Percentiles rank a stretch among this genome's conserved stretches.
Evolutionary conservation across 768 basidiomycete genomes (phyloP).

Genomic region (Naematelia encephala): DNA sequence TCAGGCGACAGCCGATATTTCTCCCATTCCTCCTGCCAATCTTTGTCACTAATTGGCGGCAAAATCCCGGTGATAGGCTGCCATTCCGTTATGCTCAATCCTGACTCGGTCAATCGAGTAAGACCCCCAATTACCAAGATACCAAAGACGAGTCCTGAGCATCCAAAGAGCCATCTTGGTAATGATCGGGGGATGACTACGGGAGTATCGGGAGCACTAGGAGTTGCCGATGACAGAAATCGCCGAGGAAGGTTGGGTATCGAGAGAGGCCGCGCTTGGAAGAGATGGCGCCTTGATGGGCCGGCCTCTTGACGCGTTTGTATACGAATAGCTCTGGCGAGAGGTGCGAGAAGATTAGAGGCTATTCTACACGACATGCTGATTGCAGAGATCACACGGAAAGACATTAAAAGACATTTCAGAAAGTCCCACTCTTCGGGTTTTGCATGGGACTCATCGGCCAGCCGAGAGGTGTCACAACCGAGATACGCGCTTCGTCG

Average conservation of each 20-base stretch:
- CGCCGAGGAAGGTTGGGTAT: background rate
- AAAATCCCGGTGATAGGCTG: slow-evolving; percentile 81
- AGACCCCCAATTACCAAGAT: slow-evolving; percentile 95
- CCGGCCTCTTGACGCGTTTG: background rate
- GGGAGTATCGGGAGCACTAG: background rate
- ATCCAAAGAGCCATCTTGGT: slow-evolving; percentile 78
- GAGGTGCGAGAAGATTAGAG: background rate
- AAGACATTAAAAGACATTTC: too few relatives aligned
- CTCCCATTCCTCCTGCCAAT: slow-evolving; percentile 84
- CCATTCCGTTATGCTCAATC: slow-evolving; percentile 98
- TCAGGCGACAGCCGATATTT: slow-evolving; percentile 92
- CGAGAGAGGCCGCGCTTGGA: background rate
- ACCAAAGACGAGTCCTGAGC: slow-evolving; percentile 79
- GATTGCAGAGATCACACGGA: background rate
- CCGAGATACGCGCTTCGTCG: background rate
- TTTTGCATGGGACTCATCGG: background rate
- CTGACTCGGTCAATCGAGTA: slow-evolving; percentile 94
- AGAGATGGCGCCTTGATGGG: background rate
- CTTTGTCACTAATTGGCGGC: slow-evolving; percentile 69
- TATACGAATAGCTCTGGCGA: background rate
- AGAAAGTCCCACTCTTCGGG: too few relatives aligned
- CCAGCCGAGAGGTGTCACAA: background rate
- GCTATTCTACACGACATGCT: background rate
- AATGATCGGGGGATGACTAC: slow-evolving; percentile 49
- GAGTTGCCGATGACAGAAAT: background rate